Base-by-base conservation (phyloP, 1,284 basidiomycete species). In the Fomes fomentarius region DNA sequence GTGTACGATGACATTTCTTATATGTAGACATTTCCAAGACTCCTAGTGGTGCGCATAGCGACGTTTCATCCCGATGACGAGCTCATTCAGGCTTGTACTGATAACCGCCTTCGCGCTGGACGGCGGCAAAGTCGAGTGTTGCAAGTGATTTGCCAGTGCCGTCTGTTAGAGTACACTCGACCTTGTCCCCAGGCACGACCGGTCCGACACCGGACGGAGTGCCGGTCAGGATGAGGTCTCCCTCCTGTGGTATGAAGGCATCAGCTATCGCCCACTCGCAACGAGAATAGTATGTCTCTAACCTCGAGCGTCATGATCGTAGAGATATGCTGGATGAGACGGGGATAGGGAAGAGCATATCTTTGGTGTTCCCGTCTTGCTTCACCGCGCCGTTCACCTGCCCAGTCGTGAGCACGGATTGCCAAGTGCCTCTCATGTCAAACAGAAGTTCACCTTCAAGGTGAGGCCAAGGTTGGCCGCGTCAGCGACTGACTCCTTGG, bases 261-360 rank as follows among this genome's bases (percentile, higher is more conserved):
- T 25, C n/a, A 9, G 33, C 45, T 21, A 52, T 50, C 30, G 15
- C 22, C 14, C 11, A 26, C 9, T 19, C 28, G 19, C 33, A 11
- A 15, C 8, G 3, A 17, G 21, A 17, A 17, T 17, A 9, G 44
- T 31, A 14, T 9, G 8, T 40, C 61, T 68, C 85, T 64, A 38
- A 89, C 93, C 80, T 98, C 94, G 17, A 98, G 81, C 0, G 87
- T 89, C 95, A 98, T 98, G 72, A 99, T 97, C 15, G 91, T 90
- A 2, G 94, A 96, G 43, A 97, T 83, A 66, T 97, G 94, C 62
- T 91, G 84, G 63, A 99, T 91, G 50, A 99, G 80, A n/a, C 84
- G 79, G 96, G 94, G 40, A 99, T 93, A 41, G 80, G 80, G 77
- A 96, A 96, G 59, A 98, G 91, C 96, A 99, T 98, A 70, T 96